Conservation (phyloP, 2,329 filamentous ascomycete genomes). For the Microdochium nivale region DNA sequence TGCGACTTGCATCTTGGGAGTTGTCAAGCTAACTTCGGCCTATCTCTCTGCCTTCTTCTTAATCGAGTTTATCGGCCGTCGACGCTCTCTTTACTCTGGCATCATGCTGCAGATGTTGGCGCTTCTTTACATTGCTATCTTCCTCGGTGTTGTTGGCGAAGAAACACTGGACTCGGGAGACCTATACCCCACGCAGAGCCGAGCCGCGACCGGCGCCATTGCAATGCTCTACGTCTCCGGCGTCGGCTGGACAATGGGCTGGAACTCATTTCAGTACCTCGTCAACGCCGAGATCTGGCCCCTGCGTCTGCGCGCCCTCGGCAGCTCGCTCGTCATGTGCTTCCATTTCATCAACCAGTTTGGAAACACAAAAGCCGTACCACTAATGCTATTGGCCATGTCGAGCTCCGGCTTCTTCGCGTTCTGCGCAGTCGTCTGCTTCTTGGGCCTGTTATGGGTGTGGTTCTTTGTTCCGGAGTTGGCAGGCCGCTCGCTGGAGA, state of each 20-base stretch:
- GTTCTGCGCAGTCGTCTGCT: slow-evolving; percentile 26
- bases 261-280: slow-evolving; percentile 46
- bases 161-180: slow-evolving; percentile 33
- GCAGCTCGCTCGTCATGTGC: slow-evolving; percentile 41
- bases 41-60: slow-evolving; percentile 48
- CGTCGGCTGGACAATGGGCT: slow-evolving; percentile 36
- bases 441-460: slow-evolving; percentile 42
- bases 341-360: slow-evolving; percentile 50
- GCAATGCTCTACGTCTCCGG: slow-evolving; percentile 39
- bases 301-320: slow-evolving; percentile 5
- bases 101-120: slow-evolving; percentile 27
- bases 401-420: slow-evolving; percentile 19
- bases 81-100: slow-evolving; percentile 29
- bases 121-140: slow-evolving; percentile 29
- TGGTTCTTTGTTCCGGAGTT: slow-evolving; percentile 45
- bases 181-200: slow-evolving; percentile 14
- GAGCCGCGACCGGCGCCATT: slow-evolving; percentile 37
- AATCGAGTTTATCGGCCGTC: slow-evolving; percentile 49
- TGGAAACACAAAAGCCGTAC: slow-evolving; percentile 45
- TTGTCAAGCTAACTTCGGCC: slow-evolving; percentile 43
- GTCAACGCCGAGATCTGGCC: slow-evolving; percentile 43
- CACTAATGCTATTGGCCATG: slow-evolving; percentile 39
- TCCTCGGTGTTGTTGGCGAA: slow-evolving; percentile 31
- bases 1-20: slow-evolving; percentile 47
- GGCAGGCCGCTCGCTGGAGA: slow-evolving; percentile 26